Evolutionary conservation across 176 grass and related monocot genomes (phyloP), one percentile per base, ranked within the genome.

Genomic region (Carex littledalei): DNA sequence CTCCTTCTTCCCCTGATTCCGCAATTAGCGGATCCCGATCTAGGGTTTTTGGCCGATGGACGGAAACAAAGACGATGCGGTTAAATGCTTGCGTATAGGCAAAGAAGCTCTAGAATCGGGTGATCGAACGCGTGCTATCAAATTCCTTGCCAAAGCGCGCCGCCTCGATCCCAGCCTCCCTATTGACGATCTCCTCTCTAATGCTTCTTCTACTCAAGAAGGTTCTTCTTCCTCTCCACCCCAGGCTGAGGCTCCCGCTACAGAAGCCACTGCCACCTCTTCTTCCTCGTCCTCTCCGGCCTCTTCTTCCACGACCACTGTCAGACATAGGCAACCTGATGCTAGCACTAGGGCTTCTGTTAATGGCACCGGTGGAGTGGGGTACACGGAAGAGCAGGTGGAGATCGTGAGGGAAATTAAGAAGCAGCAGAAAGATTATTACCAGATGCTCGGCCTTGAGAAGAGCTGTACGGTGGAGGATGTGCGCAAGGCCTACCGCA

Each of bases 41-140:
- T 65, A 57, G 79, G 90, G 88, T 89, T 81, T 85, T 84, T 37
- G 15, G 49, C 53, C 68, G 71, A 99, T 99, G 96, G 96, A 99
- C 6, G 93, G 96, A 52, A 99, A 99, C 93, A 99, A 95, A 84
- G 96, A 95, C 79, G 96, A 99, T 69, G 96, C 96, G 1, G 80
- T 43, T 79, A 95, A 95, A 83, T 95, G 93, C 90, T 71, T 99
- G 85, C 87, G 93, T 52, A 99, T 99, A 69, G 96, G 87, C 14
- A 94, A 87, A 84, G 81, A 71, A 7, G 93, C 96, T 41, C 69
- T 95, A 49, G 86, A 90, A 12, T 86, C 84, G 4, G 93, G 93
- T 4, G 96, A 99, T 57, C 87, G 66, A 21, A 12, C 78, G 15
- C 91, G 96, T 20, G 96, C 96, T 75, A 12, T 94, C 63, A 99